Conservation (phyloP, 495 filamentous ascomycete species). For the Pyrenopolyporus hunteri region DNA sequence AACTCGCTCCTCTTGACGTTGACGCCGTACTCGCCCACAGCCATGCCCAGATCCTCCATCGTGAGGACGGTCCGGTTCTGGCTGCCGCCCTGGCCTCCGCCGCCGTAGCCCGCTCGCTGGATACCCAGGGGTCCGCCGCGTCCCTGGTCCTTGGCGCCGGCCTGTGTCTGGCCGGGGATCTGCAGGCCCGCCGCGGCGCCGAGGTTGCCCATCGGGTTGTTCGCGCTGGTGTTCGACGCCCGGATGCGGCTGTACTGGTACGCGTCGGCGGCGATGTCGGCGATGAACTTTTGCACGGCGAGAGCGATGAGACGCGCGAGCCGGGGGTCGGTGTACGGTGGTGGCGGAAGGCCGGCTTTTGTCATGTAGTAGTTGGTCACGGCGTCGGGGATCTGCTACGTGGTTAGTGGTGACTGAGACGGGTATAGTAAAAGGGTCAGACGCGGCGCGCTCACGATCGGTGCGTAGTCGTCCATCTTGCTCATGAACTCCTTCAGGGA, state of each 20-base stretch:
- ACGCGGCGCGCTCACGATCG: conserved; percentile 73
- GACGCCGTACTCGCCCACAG: conserved; percentile 94
- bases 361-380: conserved; percentile 98
- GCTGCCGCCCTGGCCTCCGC: conserved; percentile 86
- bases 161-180: conserved; percentile 63
- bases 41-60: conserved; percentile 99
- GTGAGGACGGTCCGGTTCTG: conserved; percentile 94
- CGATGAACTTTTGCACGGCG: conserved; percentile 96
- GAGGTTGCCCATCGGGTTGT: conserved; percentile 86
- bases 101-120: conserved; percentile 89
- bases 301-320: conserved; percentile 92
- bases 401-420: conserved; percentile 7
- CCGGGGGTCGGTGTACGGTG: conserved; percentile 81
- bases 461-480: conserved; percentile 99
- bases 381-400: conserved; percentile 86
- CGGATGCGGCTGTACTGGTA: conserved; percentile 97
- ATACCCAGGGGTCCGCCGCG: conserved; percentile 76
- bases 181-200: conserved; percentile 77
- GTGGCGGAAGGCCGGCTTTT: conserved; percentile 88
- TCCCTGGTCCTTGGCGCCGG: conserved; percentile 62
- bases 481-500: conserved; percentile 86
- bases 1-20: conserved; percentile 97
- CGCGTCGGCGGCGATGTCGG: conserved; percentile 94
- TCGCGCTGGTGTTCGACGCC: conserved; percentile 82
- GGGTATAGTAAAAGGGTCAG: background rate